A percentile compares a stretch with the other conserved stretches of the same genome.
Evolutionary conservation across 805 yeast species (phyloP).

Genomic region (Yamadazyma nakazawae): DNA sequence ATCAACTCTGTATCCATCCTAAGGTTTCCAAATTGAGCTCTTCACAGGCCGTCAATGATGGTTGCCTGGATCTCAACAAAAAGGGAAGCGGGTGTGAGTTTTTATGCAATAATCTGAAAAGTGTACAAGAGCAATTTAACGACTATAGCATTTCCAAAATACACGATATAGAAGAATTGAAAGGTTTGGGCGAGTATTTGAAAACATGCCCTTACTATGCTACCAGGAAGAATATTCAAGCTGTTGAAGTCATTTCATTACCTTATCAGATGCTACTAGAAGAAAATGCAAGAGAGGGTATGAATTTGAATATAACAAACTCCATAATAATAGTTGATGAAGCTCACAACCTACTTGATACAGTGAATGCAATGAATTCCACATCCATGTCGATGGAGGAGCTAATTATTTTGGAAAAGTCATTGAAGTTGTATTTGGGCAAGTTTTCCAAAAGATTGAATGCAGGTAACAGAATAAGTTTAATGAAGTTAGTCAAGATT

Average conservation of each 20-base stretch:
- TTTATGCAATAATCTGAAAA: slow-evolving; percentile 18
- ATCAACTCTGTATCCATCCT: slow-evolving; percentile 77
- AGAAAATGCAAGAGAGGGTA: slow-evolving; percentile 52
- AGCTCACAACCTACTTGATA: slow-evolving; percentile 85
- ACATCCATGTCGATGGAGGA: slow-evolving; percentile 51
- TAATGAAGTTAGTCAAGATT: slow-evolving; percentile 60
- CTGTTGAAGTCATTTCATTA: slow-evolving; percentile 73
- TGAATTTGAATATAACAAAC: slow-evolving; percentile 57
- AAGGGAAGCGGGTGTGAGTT: slow-evolving; percentile 24
- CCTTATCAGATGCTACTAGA: slow-evolving; percentile 82
- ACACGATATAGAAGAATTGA: slow-evolving; percentile 79
- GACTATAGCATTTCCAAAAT: slow-evolving; percentile 55
- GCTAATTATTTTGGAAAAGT: slow-evolving; percentile 40
- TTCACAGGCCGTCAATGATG: slow-evolving; percentile 65
- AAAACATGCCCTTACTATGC: slow-evolving; percentile 83
- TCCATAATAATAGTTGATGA: slow-evolving; percentile 83
- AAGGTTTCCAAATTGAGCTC: slow-evolving; percentile 50
- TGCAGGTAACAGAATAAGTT: slow-evolving; percentile 66
- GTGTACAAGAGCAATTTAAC: slow-evolving; percentile 40
- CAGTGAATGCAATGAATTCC: slow-evolving; percentile 68
- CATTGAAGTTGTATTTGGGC: slow-evolving; percentile 52
- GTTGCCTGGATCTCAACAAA: slow-evolving; percentile 69
- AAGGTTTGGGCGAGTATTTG: slow-evolving; percentile 51
- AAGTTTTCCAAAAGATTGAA: slow-evolving; percentile 66
- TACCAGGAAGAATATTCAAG: slow-evolving; percentile 50